Conservation (phyloP, 805 yeast genomes). For the Starmerella davenportii region DNA sequence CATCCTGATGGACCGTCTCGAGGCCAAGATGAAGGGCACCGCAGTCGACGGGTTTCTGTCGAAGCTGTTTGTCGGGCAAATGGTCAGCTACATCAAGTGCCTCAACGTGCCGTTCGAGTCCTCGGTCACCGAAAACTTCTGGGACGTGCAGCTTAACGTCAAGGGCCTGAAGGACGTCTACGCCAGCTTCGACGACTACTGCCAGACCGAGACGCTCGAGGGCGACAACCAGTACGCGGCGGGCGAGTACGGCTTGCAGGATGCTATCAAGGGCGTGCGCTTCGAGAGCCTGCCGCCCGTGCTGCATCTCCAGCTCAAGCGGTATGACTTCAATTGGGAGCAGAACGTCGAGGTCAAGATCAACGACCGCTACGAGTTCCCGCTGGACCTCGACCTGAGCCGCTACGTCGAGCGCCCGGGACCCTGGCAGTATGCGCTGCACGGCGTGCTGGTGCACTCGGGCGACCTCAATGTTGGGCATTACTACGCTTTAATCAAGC, state of each 20-base stretch:
- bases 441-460: constrained; percentile 88
- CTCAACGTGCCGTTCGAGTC: constrained; percentile 85
- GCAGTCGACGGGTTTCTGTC: constrained; percentile 55
- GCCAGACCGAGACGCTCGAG: constrained; percentile 70
- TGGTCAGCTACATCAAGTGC: constrained; percentile 89
- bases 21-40: constrained; percentile 79
- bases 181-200: constrained; percentile 68
- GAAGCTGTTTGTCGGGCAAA: constrained; percentile 83
- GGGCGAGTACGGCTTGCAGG: constrained; percentile 75
- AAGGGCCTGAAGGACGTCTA: constrained; percentile 56
- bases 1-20: constrained; percentile 85
- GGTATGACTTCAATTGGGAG: constrained; percentile 87
- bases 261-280: constrained; percentile 89
- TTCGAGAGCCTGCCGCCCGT: constrained; percentile 85
- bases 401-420: constrained; percentile 50
- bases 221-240: constrained; percentile 96
- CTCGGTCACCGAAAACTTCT: constrained; percentile 78
- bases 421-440: constrained; percentile 59
- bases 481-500: constrained; percentile 85
- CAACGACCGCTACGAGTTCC: constrained; percentile 82
- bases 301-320: constrained; percentile 74
- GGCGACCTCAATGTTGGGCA: constrained; percentile 96
- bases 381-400: constrained; percentile 59
- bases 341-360: constrained; percentile 77
- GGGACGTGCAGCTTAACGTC: constrained; percentile 96